Evolutionary conservation across 164 flowering plant genomes (phyloP), one percentile per base, ranked within the genome.

Genomic region (Taxillus chinensis): DNA sequence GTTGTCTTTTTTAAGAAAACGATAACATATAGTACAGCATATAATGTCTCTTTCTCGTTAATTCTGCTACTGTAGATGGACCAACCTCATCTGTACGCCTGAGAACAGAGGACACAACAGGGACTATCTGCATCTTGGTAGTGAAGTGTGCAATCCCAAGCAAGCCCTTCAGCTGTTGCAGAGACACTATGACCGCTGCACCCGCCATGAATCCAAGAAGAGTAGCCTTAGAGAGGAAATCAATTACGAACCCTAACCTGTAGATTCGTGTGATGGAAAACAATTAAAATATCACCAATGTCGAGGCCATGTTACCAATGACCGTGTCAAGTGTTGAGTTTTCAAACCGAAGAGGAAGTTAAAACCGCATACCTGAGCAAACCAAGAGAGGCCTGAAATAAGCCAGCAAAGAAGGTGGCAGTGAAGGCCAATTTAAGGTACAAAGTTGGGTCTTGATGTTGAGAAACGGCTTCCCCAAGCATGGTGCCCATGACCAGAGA

Each of bases 141-240:
- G 90, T 86, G 80, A 86, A 86, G 61, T 85, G 89, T 27, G 63
- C 74, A 11, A 86, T 81, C 55, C 93, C 93, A 64, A 86, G 85
- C 63, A 84, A 67, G 46, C 90, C 90, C 68, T 86, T 86, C 12
- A 86, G 74, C 61, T 86, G 93, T 64, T 86, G 93, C 62, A 86
- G 52, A 3, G 88, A 74, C 10, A 86, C 88, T 37, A 85, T 84
- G 27, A 85, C 70, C 38, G 93, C 85, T 46, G 93, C 83, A n/a
- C 88, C 93, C 14, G 86, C 93, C 85, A 78, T 86, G 75, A 86
- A 86, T 12, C 93, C 93, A 13, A 86, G 58, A 7, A 86, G 73
- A 8, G 93, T 83, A 13, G 93, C 86, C 70, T 86, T 81, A 37
- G 93, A 86, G 3, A 86, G 79, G 68, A 86, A 86, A 71, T 86